Evolutionary conservation across 2,329 filamentous ascomycete genomes (phyloP).

Genomic region (Alternaria longipes): DNA sequence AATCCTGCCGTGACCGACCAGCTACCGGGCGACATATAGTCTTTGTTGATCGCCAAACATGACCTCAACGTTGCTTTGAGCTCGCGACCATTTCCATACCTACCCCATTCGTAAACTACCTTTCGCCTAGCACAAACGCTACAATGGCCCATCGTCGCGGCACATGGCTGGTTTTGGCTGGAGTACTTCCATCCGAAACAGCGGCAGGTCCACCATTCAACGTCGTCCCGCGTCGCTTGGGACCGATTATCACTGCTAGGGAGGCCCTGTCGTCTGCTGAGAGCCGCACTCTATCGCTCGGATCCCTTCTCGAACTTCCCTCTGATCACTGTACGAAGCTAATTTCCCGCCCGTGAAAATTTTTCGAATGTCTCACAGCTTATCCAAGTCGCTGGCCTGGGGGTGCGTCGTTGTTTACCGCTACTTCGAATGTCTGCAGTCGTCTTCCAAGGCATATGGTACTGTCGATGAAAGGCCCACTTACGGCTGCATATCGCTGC

Average conservation of each 20-base stretch:
- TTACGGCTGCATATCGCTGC: conserved; percentile 41
- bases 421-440: conserved; percentile 38
- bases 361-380: conserved; percentile 46
- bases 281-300: conserved; percentile 50
- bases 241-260: conserved; percentile 31
- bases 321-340: conserved; percentile 35
- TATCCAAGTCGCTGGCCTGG: conserved; percentile 33
- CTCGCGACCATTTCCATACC: conserved; percentile 23
- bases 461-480: conserved; percentile 37
- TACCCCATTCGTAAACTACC: conserved; percentile 11
- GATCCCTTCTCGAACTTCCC: conserved; percentile 38
- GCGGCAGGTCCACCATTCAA: conserved; percentile 41
- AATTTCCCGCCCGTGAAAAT: conserved; percentile 50
- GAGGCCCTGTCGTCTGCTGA: conserved; percentile 41
- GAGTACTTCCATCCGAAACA: conserved; percentile 35
- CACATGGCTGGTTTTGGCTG: conserved; percentile 30
- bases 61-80: conserved; percentile 19
- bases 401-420: conserved; percentile 48
- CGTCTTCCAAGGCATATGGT: conserved; percentile 27
- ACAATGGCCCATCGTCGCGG: conserved; percentile 38
- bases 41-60: conserved; percentile 18
- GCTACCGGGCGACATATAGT: conserved; percentile 26
- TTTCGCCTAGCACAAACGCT: conserved; percentile 30
- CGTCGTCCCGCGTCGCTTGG: conserved; percentile 40
- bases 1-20: conserved; percentile 28